Conservation (phyloP, 257 asterid genomes). For the Voacanga thouarsii region DNA sequence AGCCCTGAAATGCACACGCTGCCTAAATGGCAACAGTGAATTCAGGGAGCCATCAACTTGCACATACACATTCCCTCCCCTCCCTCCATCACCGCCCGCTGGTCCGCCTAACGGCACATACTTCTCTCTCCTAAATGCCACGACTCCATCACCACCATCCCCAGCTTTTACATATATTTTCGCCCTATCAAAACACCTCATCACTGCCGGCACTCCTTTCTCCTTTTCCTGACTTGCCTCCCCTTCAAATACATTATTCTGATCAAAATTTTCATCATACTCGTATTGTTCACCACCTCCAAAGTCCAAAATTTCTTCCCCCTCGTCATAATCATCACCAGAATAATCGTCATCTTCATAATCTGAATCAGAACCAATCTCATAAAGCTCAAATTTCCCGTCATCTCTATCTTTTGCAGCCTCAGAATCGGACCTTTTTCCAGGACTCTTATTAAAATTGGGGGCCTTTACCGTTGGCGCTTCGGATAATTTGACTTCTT, state of each 20-base stretch:
- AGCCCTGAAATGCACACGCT: conserved; percentile 70
- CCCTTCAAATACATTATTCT: conserved; percentile 34
- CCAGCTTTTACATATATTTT: conserved; percentile 81
- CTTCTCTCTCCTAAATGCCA: conserved; percentile 93
- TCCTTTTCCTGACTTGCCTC: conserved; percentile 60
- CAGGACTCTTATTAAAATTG: neutral
- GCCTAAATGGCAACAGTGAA: conserved; percentile 79
- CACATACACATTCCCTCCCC: conserved; percentile 86
- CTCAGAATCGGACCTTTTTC: conserved; percentile 15
- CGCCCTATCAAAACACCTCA: conserved; percentile 92
- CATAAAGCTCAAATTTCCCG: conserved; percentile 57
- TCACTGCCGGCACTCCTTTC: conserved; percentile 96
- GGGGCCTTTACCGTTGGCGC: neutral
- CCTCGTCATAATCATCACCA: conserved; percentile 31
- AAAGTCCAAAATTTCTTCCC: conserved; percentile 28
- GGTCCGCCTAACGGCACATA: conserved; percentile 95
- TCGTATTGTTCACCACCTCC: conserved; percentile 22
- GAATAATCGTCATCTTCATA: conserved; percentile 37
- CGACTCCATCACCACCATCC: conserved; percentile 93
- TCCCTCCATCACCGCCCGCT: conserved; percentile 96
- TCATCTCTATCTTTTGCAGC: conserved; percentile 24
- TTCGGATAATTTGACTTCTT: conserved; percentile 24
- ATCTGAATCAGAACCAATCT: conserved; percentile 62
- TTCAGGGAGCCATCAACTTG: conserved; percentile 82
- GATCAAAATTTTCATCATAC: conserved; percentile 10